Evolutionary conservation across 805 yeast genomes (phyloP), one percentile per base, ranked within the genome.

Genomic region (Blastobotrys robertii): DNA sequence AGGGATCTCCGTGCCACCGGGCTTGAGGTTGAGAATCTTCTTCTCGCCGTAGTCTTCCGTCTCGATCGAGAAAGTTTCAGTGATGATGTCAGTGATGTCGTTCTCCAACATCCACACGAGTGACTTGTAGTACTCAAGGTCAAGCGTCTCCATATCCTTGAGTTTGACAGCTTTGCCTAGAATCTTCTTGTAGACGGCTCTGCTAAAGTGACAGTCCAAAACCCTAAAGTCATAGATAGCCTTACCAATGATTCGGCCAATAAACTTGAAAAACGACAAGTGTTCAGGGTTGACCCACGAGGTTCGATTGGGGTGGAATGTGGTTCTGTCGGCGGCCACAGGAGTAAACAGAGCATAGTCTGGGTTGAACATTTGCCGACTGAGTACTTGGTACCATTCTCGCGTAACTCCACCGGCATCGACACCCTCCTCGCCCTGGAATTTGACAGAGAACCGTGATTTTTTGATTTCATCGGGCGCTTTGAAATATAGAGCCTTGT

Each of bases 331-430:
- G 6, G 94, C 76, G 0, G 94, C 84, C 36, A 87, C 95, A 0
- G 97, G 95, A 1, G 82, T 70, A 59, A 90, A 92, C 48, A 92
- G 66, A 0, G 95, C 97, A 65, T 87, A 87, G 55, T 86, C 95
- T 0, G 97, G 94, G 58, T 90, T 87, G 65, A 92, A 86, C 85
- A 92, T 88, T 59, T 90, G 97, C 48, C 96, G 72, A 0, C 96
- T 79, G 38, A 92, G 64, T 4, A 88, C 95, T 59, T 88, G 97
- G 56, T 81, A 88, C 98, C 98, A 92, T 60, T 92, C 99, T 56
- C 99, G 72, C 0, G 97, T 84, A 11, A 92, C 80, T 34, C 99
- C 99, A 52, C 99, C 99, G 2, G 95, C 98, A 69, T 92, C 99
- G 39, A 92, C 84, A 52, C 97, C 99, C 43, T 82, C 82, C 62